Conservation (phyloP, 2,329 filamentous ascomycete species). For the Didymella pomorum region DNA sequence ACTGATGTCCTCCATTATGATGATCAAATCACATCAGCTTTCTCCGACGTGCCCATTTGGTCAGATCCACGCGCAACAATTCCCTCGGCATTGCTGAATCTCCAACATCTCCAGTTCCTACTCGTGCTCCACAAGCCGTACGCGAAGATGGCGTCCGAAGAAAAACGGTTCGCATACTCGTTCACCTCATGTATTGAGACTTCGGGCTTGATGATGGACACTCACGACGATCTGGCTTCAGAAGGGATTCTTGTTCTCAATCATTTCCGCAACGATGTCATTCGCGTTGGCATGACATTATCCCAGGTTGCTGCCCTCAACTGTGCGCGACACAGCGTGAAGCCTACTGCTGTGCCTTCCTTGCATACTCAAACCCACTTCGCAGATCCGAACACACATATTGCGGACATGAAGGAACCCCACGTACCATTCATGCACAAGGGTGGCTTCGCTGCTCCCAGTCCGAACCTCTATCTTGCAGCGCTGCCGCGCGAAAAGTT, state of each 20-base stretch:
- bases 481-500: constrained; percentile 37
- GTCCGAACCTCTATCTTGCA: constrained; percentile 23
- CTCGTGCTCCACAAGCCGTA: constrained; percentile 48
- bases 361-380: constrained; percentile 13
- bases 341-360: constrained; percentile 11
- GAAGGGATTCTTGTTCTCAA: constrained; percentile 35
- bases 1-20: constrained; percentile 47
- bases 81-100: constrained; percentile 35
- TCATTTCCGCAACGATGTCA: constrained; percentile 42
- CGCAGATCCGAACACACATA: constrained; percentile 3
- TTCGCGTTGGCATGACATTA: constrained; percentile 39
- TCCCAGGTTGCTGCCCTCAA: constrained; percentile 41
- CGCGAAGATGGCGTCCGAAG: constrained; percentile 34
- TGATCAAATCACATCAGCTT: constrained; percentile 35
- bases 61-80: constrained; percentile 25
- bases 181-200: constrained; percentile 42
- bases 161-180: constrained; percentile 43
- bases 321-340: constrained; percentile 23
- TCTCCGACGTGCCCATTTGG: constrained; percentile 39
- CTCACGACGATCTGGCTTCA: constrained; percentile 33
- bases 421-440: constrained; percentile 2
- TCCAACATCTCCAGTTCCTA: constrained; percentile 48
- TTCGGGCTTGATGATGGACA: constrained; percentile 37
- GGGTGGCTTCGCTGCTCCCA: constrained; percentile 17
- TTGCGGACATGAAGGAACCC: not conserved